Evolutionary conservation across 306 rosid species (phyloP), one percentile per base, ranked within the genome.

Genomic region (Inga oerstediana): DNA sequence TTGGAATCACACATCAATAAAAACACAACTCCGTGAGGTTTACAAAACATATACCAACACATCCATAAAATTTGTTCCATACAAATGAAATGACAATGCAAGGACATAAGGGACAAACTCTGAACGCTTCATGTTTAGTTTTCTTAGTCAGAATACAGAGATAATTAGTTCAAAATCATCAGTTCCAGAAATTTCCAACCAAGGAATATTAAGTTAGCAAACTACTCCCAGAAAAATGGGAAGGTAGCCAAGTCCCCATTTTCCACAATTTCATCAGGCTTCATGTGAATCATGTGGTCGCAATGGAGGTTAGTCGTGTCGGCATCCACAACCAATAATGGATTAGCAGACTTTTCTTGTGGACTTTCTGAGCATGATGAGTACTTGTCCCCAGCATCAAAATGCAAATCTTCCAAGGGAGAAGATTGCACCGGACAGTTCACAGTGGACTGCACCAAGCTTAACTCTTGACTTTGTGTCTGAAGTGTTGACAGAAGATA

Each of bases 401-500:
- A 85, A 74, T 87, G 78, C 80, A 66, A 80, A 59, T 82, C 68
- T 43, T 82, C 71, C 34, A 84, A 83, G 2, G 82, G 91, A 70
- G 89, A 86, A 20, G 90, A 87, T 30, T 88, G 88, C 76, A 75
- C 75, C 59, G 92, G 87, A 76, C 87, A 82, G 70, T 73, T 80
- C 84, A 77, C 75, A 84, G 82, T 80, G 37, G 97, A 74, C 74
- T 88, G 93, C 77, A 79, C 85, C 87, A 84, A 78, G 52, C 87
- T 85, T 27, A 84, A 67, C 62, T 85, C 90, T 16, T 92, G 56
- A 68, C 71, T 81, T 82, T 91, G 97, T 39, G 90, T 52, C 70
- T 88, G 90, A 81, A 85, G 83, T 78, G 92, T 88, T 94, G 98
- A 94, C 98, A 94, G 98, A 93, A 94, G 98, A 94, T 91, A 94